A percentile compares a stretch with the other conserved stretches of the same genome.
Conservation (phyloP, 345 rosid genomes). For the Lagerstroemia speciosa region DNA sequence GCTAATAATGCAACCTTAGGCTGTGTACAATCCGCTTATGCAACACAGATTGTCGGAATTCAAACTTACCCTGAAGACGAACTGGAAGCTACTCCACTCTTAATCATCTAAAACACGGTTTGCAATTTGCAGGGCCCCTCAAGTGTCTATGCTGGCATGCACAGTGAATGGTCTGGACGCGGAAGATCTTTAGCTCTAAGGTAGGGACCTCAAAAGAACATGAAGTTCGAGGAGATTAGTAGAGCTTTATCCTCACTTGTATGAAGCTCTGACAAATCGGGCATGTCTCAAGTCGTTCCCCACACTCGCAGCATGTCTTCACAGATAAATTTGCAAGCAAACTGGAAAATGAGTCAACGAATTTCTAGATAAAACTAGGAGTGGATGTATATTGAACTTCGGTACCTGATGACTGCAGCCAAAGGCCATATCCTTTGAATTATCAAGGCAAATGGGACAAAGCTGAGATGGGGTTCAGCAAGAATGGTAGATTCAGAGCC, state of each 20-base stretch:
- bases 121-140: not conserved
- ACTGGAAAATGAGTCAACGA: not conserved
- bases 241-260: constrained; percentile 75
- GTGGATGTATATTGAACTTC: no score
- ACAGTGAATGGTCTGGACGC: not conserved
- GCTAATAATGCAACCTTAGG: not conserved
- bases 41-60: no score
- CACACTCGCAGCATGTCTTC: constrained; percentile 88
- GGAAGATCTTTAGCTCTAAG: not conserved
- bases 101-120: not conserved
- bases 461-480: constrained; percentile 25
- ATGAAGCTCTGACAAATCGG: constrained; percentile 76
- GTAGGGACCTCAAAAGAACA: not conserved
- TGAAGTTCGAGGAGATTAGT: constrained; percentile 21
- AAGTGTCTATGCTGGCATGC: not conserved
- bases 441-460: constrained; percentile 56
- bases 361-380: not conserved
- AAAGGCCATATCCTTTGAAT: constrained; percentile 64
- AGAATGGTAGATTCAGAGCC: not conserved
- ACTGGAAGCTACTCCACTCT: not conserved
- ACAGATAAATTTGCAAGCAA: constrained; percentile 3
- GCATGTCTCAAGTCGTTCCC: constrained; percentile 61
- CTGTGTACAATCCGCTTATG: not conserved
- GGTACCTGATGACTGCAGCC: constrained; percentile 79
- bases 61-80: not conserved